phyloP scores from a whole-genome alignment of 2,329 filamentous ascomycete species.

The Penicillium griseofulvum region DNA sequence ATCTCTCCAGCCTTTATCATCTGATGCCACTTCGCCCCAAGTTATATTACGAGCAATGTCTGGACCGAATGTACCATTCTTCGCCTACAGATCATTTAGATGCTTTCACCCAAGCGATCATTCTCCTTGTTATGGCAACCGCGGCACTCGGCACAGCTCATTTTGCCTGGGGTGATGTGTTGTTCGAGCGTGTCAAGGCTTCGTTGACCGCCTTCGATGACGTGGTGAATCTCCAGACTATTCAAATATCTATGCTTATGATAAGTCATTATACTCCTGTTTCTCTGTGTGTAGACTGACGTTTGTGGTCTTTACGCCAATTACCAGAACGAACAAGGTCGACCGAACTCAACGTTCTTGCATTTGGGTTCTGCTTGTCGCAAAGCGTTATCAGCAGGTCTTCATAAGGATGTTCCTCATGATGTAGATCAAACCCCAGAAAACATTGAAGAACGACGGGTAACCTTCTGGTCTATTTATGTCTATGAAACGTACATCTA shows the following conservation, averaged over 20 bases:
- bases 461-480: constrained; percentile 44
- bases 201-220: constrained; percentile 41
- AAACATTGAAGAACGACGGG: constrained; percentile 37
- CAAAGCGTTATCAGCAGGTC: constrained; percentile 45
- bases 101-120: constrained; percentile 36
- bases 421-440: constrained; percentile 32
- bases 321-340: constrained; percentile 46
- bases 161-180: constrained; percentile 41
- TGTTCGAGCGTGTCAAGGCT: constrained; percentile 46
- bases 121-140: constrained; percentile 40
- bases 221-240: constrained; percentile 46
- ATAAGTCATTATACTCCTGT: constrained; percentile 35
- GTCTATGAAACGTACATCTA: constrained; percentile 45
- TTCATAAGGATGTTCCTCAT: constrained; percentile 44
- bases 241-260: constrained; percentile 47
- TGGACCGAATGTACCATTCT: constrained; percentile 38
- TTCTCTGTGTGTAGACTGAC: neutral
- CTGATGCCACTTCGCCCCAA: constrained; percentile 39
- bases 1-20: constrained; percentile 43
- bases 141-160: constrained; percentile 42
- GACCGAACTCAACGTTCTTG: constrained; percentile 46
- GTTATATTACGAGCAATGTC: constrained; percentile 33
- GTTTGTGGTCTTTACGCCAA: constrained; percentile 34
- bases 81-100: constrained; percentile 34
- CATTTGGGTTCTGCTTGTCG: constrained; percentile 42